Evolutionary conservation across 352 stramenopile genomes (phyloP), one percentile per base, ranked within the genome.

Genomic region (Pythium sp.): DNA sequence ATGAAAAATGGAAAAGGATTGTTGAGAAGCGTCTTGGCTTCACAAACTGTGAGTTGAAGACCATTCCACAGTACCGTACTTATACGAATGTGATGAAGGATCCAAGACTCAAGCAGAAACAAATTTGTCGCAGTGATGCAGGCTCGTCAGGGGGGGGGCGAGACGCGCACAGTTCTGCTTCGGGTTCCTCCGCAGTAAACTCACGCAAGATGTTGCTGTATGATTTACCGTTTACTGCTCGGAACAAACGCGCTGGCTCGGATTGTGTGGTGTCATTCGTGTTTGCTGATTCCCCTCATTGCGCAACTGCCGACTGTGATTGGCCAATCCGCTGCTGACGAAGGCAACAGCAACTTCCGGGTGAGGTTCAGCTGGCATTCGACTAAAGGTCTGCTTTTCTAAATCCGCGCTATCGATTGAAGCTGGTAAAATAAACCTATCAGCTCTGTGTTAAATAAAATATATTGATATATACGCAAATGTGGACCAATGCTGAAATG

Each of bases 311-410:
- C 12, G 14, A 5, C 51, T 57, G 51, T 34, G 51, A 57, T 57
- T 57, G 51, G 51, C 51, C 34, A 22, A 57, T 34, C 49, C 9
- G 22, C 9, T 56, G 49, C 51, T 57, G 51, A 57, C 24, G 51
- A 55, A 11, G 24, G 22, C 3, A 57, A 57, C 24, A 32, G 6
- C 51, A 55, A 15, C 47, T 24, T 55, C 47, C n/a, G 15, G 15
- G 20, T 49, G 41, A 5, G 41, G 15, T 49, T 22, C 41, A 49
- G 41, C n/a, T 49, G 18, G 15, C 41, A 49, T 49, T 49, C 41
- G 41, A 49, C n/a, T 20, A 22, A n/a, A 20, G 6, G 0, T 49
- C 7, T 8, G n/a, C 3, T n/a, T 2, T 20, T n/a, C 15, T 11
- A 49, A 49, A 18, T 49, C 41, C 15, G 41, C 41, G 3, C 0